A percentile compares a stretch with the other conserved stretches of the same genome.
Evolutionary conservation across 305 asterid genomes (phyloP).

Genomic region (Ilex paraguariensis): DNA sequence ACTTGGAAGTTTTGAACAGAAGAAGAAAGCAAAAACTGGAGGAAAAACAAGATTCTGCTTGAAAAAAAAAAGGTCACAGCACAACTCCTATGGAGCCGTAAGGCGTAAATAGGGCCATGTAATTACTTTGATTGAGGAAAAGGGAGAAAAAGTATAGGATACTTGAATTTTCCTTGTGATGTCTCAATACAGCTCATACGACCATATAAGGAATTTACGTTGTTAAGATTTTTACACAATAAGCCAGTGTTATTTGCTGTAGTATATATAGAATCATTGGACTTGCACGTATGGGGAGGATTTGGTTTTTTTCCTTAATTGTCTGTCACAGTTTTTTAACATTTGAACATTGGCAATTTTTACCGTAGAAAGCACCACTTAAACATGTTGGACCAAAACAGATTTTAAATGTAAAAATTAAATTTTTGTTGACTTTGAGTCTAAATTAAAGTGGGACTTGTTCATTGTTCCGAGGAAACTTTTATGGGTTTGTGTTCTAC

Average conservation of each 20-base stretch:
- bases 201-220: conserved; percentile 36
- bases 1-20: conserved; percentile 30
- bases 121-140: conserved; percentile 37
- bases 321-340: conserved; percentile 17
- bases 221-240: conserved; percentile 38
- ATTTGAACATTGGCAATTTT: conserved; percentile 24
- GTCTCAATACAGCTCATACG: conserved; percentile 34
- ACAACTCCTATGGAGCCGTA: conserved; percentile 71
- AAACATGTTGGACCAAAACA: no score
- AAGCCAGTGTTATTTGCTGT: conserved; percentile 20
- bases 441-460: no score
- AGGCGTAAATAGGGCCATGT: conserved; percentile 69
- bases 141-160: conserved; percentile 32
- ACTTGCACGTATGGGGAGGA: not conserved
- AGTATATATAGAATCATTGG: conserved; percentile 29
- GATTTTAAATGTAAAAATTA: no score
- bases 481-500: no score
- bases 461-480: no score
- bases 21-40: conserved; percentile 18
- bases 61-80: conserved; percentile 4
- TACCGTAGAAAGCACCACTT: no score
- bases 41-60: conserved; percentile 26
- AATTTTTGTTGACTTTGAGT: no score
- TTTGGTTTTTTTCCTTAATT: not conserved
- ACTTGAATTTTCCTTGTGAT: conserved; percentile 21